phyloP scores from a whole-genome alignment of 192 early-diverging fungal genomes.

The Lunasporangiospora selenospora region DNA sequence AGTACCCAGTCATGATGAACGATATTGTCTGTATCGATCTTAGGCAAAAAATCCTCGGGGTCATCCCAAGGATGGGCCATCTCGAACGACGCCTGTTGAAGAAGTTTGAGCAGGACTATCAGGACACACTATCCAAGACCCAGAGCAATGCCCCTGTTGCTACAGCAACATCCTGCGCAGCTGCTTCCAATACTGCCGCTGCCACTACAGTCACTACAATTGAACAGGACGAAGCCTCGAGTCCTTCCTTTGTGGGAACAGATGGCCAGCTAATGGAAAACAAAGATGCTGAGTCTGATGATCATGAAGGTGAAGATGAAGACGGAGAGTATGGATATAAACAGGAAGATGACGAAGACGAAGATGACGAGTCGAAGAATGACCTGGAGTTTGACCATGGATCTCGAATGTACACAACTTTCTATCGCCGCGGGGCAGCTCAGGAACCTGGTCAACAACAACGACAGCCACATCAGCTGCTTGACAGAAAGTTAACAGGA shows the following conservation, averaged over 20 bases:
- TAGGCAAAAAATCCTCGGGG: conserved; percentile 34
- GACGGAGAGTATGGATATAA: not conserved
- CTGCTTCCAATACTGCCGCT: not conserved
- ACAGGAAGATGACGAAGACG: conserved; percentile 3
- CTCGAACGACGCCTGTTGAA: conserved; percentile 35
- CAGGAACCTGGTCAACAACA: not conserved
- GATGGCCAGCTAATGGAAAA: too few relatives aligned
- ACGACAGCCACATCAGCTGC: not conserved
- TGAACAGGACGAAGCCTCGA: not conserved
- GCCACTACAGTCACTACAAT: not conserved
- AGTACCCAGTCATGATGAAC: conserved; percentile 41
- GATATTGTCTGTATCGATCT: conserved; percentile 47
- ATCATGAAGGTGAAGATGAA: too few relatives aligned
- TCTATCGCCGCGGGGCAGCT: not conserved
- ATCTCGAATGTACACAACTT: not conserved
- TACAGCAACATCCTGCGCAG: too few relatives aligned
- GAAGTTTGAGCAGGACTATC: conserved; percentile 31
- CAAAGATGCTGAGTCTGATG: not conserved
- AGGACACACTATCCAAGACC: too few relatives aligned
- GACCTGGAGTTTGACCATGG: conserved; percentile 3
- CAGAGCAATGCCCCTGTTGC: not conserved
- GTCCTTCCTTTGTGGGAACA: not conserved
- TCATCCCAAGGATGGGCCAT: conserved; percentile 28
- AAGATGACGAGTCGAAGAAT: not conserved
- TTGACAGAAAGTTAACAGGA: not conserved